These are phyloP conservation scores for Lojkania enalia DNA, from an alignment of 2,329 filamentous ascomycete species.

Conservation along the genomic window DNA sequence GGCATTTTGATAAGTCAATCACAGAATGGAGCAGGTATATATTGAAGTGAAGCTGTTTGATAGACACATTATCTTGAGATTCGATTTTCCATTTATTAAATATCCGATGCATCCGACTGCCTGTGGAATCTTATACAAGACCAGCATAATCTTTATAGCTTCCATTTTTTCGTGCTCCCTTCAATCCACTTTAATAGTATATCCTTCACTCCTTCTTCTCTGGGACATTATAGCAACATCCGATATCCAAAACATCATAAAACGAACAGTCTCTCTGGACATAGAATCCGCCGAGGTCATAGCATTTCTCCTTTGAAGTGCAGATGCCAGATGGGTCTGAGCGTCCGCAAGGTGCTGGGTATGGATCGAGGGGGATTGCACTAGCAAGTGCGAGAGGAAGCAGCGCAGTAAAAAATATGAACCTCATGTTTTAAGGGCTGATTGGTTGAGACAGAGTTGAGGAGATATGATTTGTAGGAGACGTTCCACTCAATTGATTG, in stretches of 20 bases:
- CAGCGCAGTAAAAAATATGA: conserved; percentile 16
- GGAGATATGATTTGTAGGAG: neutral
- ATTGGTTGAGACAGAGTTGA: neutral
- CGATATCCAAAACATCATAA: conserved; percentile 34
- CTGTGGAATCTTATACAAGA: too few species aligned
- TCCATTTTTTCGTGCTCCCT: neutral
- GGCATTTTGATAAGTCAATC: too few species aligned
- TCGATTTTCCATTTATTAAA: neutral
- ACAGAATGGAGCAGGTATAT: neutral
- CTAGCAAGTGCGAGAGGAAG: conserved; percentile 18
- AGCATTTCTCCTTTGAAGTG: conserved; percentile 28
- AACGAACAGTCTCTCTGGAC: conserved; percentile 37
- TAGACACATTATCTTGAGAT: too few species aligned
- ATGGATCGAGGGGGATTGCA: conserved; percentile 26
- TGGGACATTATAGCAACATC: conserved; percentile 34
- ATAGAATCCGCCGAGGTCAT: conserved; percentile 30
- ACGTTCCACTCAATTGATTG: neutral
- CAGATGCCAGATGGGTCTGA: conserved; percentile 33
- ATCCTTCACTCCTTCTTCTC: conserved; percentile 18
- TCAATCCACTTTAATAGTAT: neutral
- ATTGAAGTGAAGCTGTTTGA: neutral
- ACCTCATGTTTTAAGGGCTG: conserved; percentile 10
- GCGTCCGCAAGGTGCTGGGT: conserved; percentile 34
- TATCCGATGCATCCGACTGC: neutral
- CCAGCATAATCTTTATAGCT: too few species aligned